Percentiles rank a stretch among this genome's conserved stretches.
Evolutionary conservation across 345 rosid species (phyloP).

Genomic region (Boechera divaricarpa): DNA sequence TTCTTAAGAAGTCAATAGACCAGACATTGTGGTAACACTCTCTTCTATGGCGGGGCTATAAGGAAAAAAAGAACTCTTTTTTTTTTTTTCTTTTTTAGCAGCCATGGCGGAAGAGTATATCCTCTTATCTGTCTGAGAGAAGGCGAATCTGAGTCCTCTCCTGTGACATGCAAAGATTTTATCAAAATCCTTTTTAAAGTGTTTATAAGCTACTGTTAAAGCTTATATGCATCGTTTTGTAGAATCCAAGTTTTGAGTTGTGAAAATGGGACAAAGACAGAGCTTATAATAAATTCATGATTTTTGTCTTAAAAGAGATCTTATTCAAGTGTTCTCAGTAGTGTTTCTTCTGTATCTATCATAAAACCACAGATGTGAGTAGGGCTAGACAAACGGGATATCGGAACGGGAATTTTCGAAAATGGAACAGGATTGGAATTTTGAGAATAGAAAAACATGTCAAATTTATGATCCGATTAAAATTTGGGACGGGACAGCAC

Average conservation of each 20-base stretch:
- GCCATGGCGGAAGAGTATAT: conserved; percentile 36
- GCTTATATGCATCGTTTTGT: not conserved
- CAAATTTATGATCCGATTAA: too few species aligned
- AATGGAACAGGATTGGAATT: too few species aligned
- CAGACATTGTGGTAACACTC: conserved; percentile 37
- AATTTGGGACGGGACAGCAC: too few species aligned
- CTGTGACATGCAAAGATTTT: conserved; percentile 14
- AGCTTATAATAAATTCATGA: not conserved
- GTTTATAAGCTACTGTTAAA: not conserved
- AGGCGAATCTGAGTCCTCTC: conserved; percentile 58
- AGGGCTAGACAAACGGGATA: too few species aligned
- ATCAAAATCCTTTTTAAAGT: too few species aligned
- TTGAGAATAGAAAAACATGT: too few species aligned
- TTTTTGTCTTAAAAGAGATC: not conserved
- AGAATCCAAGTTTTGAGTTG: not conserved
- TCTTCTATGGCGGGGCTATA: conserved; percentile 41
- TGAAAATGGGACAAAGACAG: not conserved
- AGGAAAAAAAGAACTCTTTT: not conserved
- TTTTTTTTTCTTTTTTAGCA: conserved; percentile 31
- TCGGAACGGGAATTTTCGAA: too few species aligned
- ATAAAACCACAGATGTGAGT: not conserved
- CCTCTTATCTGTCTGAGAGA: conserved; percentile 40
- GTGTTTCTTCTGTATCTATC: conserved; percentile 1
- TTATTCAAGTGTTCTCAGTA: not conserved
- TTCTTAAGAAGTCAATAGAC: conserved; percentile 39